phyloP scores from a whole-genome alignment of 2,329 filamentous ascomycete genomes.

The Neodidymelliopsis sp. region DNA sequence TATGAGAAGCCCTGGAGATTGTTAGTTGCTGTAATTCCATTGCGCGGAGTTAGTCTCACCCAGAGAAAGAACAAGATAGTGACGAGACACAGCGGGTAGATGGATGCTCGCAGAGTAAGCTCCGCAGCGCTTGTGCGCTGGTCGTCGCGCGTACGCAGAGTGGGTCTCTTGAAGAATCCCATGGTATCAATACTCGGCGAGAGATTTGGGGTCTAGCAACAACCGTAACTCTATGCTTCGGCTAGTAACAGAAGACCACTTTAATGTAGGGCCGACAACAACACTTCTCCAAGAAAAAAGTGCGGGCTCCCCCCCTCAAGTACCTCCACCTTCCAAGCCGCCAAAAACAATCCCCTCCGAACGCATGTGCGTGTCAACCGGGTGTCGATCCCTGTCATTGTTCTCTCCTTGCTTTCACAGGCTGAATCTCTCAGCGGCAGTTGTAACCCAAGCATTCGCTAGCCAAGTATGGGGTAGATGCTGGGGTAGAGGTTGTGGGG shows the following conservation, averaged over 20 bases:
- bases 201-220: too few relatives aligned
- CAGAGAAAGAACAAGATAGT: constrained; percentile 71
- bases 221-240: not conserved
- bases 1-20: constrained; percentile 59
- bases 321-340: constrained; percentile 18
- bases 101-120: constrained; percentile 70
- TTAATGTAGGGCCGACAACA: not conserved
- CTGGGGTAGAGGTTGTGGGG: constrained; percentile 31
- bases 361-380: constrained; percentile 21
- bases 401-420: constrained; percentile 14
- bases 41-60: constrained; percentile 46
- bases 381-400: constrained; percentile 6
- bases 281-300: not conserved
- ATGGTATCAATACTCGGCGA: constrained; percentile 23
- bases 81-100: constrained; percentile 71
- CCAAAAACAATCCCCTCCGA: constrained; percentile 1
- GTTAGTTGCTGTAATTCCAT: constrained; percentile 1
- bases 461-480: constrained; percentile 24
- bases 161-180: constrained; percentile 42
- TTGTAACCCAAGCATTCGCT: constrained; percentile 28
- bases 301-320: constrained; percentile 13
- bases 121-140: constrained; percentile 64
- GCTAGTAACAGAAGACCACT: not conserved
- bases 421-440: constrained; percentile 12
- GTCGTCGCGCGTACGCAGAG: constrained; percentile 45